Evolutionary conservation across 257 asterid species (phyloP).

Genomic region (Haberlea rhodopensis): DNA sequence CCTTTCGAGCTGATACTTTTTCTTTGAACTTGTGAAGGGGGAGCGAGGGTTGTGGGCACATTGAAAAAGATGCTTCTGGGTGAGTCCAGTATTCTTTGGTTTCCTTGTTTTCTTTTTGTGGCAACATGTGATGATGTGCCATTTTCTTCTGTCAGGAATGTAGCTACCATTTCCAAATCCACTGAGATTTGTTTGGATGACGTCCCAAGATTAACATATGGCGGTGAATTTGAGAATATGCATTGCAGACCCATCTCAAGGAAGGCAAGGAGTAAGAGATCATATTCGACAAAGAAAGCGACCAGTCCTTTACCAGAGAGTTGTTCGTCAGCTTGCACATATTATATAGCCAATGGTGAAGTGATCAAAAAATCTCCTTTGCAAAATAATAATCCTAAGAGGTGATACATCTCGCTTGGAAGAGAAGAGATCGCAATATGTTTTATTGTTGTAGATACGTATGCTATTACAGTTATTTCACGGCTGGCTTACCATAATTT

Average conservation of each 20-base stretch:
- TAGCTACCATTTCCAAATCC: constrained; percentile 20
- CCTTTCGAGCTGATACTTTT: constrained; percentile 24
- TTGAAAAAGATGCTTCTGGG: constrained; percentile 34
- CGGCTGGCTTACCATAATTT: constrained; percentile 8
- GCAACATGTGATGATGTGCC: not conserved
- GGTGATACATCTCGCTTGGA: constrained; percentile 14
- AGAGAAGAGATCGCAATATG: constrained; percentile 29
- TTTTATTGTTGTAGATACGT: constrained; percentile 1
- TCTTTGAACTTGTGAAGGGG: constrained; percentile 34
- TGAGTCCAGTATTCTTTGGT: constrained; percentile 20
- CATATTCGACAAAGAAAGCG: constrained; percentile 24
- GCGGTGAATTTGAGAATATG: constrained; percentile 30
- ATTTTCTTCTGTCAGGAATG: constrained; percentile 5
- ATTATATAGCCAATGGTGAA: constrained; percentile 23
- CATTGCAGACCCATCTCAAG: constrained; percentile 18
- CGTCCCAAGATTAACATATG: constrained; percentile 34
- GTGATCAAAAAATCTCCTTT: constrained; percentile 15
- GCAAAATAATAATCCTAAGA: constrained; percentile 17
- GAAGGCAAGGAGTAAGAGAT: constrained; percentile 30
- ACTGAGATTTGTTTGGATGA: constrained; percentile 39
- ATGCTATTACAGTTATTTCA: not conserved
- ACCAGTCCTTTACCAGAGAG: constrained; percentile 15
- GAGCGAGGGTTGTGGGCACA: constrained; percentile 21
- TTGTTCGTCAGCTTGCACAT: constrained; percentile 18
- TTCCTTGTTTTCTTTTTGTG: constrained; percentile 12